Evolutionary conservation across 306 rosid genomes (phyloP), one percentile per base, ranked within the genome.

Genomic region (Casuarina equisetifolia): DNA sequence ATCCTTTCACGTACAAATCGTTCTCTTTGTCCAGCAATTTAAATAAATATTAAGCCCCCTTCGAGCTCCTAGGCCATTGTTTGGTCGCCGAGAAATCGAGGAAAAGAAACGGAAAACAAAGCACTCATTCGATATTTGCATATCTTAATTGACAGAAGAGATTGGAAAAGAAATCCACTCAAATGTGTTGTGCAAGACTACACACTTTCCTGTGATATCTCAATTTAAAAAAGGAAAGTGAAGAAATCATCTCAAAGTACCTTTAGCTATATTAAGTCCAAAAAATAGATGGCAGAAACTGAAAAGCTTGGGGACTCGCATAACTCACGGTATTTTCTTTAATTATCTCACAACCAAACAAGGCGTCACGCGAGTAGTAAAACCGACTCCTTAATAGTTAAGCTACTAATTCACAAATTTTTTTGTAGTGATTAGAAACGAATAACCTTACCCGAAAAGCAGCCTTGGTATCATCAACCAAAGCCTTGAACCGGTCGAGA

Each of bases 401-500:
- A 74, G 77, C 81, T 70, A 7, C 74, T 73, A 80, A 58, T 61
- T 35, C 68, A 61, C 8, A 35, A 35, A 3, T 4, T 35, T 59
- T 13, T 17, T 59, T 7, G 67, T 10, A 25, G 39, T 25, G 67
- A 38, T 38, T 50, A 78, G 39, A 48, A 39, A 46, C 73, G 17
- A 57, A 40, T 66, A 38, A 76, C 69, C 77, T 83, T 87, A 96
- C 99, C 97, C 91, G 91, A 57, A 84, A 92, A 72, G 57, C 76
- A 76, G 85, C 89, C 82, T 84, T 96, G 86, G 96, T 84, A 74
- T 96, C 96, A 11, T 92, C 98, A 63, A 96, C 92, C 69, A 93
- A 79, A 73, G 94, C 86, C 61, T 81, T 86, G 80, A 96, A 86
- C 64, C 91, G 91, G 62, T 96, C 93, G 35, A 86, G 68, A 11